Conservation (phyloP, 371 early-diverging fungal genomes). For the Rhizopus microsporus region DNA sequence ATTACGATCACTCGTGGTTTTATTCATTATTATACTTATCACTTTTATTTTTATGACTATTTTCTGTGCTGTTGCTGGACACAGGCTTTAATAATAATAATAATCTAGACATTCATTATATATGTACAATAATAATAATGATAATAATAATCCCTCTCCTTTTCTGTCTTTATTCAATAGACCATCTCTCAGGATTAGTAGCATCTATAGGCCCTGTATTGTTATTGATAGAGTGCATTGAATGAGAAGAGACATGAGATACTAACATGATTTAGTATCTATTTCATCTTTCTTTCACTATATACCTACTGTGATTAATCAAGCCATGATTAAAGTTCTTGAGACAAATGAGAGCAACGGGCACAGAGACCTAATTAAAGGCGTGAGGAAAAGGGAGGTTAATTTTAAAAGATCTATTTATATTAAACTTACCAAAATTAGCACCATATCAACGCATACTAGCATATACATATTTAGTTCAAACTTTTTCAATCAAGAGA, state of each 20-base stretch:
- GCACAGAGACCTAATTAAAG: conserved; percentile 25
- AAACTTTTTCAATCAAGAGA: background rate
- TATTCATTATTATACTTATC: conserved; percentile 17
- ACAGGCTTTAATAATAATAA: conserved; percentile 27
- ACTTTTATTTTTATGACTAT: conserved; percentile 25
- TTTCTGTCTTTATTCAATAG: conserved; percentile 20
- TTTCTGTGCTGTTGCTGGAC: conserved; percentile 40
- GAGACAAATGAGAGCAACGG: conserved; percentile 27
- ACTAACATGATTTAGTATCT: conserved; percentile 17
- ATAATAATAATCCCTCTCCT: background rate
- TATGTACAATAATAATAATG: too few species aligned
- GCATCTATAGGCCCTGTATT: conserved; percentile 2
- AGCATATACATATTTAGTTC: conserved; percentile 1
- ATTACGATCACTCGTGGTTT: conserved; percentile 22
- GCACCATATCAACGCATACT: conserved; percentile 37
- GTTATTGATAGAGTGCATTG: conserved; percentile 25
- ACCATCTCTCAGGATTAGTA: conserved; percentile 23
- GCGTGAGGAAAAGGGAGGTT: background rate
- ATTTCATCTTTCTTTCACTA: background rate
- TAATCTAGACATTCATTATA: background rate
- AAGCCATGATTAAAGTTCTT: conserved; percentile 33
- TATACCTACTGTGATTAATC: conserved; percentile 33
- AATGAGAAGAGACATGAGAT: conserved; percentile 27
- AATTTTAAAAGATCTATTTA: conserved; percentile 1
- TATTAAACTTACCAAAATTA: conserved; percentile 25